These are phyloP conservation scores for Talaromyces thailandensis DNA, from an alignment of 495 filamentous ascomycete genomes.

Conservation along the genomic window DNA sequence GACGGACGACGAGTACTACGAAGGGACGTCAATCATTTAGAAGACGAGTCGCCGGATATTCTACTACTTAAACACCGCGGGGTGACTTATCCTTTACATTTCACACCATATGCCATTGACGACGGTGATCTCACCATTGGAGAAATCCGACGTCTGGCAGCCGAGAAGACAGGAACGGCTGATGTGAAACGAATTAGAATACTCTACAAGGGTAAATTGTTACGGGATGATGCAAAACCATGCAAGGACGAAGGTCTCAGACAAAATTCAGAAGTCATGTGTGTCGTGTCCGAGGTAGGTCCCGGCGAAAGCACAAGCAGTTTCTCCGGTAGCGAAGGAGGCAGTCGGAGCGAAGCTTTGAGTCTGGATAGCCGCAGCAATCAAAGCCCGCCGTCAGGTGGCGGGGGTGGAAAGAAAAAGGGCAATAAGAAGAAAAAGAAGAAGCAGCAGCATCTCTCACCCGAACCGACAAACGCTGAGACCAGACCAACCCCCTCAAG, in stretches of 20 bases:
- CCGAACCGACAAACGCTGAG: conserved; percentile 11
- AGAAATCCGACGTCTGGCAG: conserved; percentile 57
- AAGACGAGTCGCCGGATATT: conserved; percentile 50
- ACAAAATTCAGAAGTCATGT: conserved; percentile 69
- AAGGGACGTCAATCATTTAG: conserved; percentile 13
- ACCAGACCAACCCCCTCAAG: not conserved
- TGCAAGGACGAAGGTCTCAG: conserved; percentile 70
- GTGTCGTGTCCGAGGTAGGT: conserved; percentile 43
- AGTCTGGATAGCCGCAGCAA: conserved; percentile 10
- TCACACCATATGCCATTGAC: conserved; percentile 73
- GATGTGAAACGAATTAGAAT: conserved; percentile 59
- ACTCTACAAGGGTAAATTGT: conserved; percentile 71
- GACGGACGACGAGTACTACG: conserved; percentile 15
- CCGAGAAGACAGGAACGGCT: conserved; percentile 49
- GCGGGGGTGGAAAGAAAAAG: conserved; percentile 20
- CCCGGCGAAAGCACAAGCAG: conserved; percentile 40
- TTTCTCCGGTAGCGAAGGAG: conserved; percentile 34
- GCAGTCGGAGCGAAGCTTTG: conserved; percentile 12
- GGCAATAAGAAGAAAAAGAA: conserved; percentile 30
- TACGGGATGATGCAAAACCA: conserved; percentile 56
- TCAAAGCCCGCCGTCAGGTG: conserved; percentile 10
- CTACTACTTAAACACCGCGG: conserved; percentile 65
- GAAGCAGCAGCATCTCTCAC: conserved; percentile 24
- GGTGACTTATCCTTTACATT: conserved; percentile 65
- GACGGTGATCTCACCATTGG: conserved; percentile 64